Evolutionary conservation across 176 grass and related monocot genomes (phyloP).

Genomic region (Musa beccarii): DNA sequence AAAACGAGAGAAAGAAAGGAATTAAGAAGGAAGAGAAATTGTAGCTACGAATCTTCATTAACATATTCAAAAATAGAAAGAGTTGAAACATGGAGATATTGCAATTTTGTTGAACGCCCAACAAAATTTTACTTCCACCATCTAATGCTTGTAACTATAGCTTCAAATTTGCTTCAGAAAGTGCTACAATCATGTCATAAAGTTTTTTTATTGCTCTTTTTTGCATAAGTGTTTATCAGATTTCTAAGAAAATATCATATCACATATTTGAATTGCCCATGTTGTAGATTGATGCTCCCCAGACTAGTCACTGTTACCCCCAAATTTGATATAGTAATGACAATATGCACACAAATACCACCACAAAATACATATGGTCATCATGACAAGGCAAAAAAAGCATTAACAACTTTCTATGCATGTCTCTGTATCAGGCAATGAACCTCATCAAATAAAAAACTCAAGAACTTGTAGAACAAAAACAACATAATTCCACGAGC

Average conservation of each 20-base stretch:
- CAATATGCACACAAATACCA: too few species aligned
- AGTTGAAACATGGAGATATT: not conserved
- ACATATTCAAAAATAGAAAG: not conserved
- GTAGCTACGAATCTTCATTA: too few species aligned
- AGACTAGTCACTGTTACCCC: too few species aligned
- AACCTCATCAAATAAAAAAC: not conserved
- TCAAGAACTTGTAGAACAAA: not conserved
- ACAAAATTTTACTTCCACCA: too few species aligned
- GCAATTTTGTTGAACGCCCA: not conserved
- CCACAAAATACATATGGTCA: not conserved
- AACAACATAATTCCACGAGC: not conserved
- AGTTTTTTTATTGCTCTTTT: not conserved
- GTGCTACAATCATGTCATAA: too few species aligned
- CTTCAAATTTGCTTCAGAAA: too few species aligned
- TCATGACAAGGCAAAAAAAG: not conserved
- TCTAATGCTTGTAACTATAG: too few species aligned
- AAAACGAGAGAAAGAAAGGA: too few species aligned
- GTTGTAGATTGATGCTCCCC: too few species aligned
- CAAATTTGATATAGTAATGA: too few species aligned
- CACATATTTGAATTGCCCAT: too few species aligned
- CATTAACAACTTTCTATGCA: not conserved
- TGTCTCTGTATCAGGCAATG: not conserved
- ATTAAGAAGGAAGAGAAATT: too few species aligned
- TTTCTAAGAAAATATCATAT: not conserved
- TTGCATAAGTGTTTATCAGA: not conserved